phyloP scores from a whole-genome alignment of 768 basidiomycete species.

The Leucosporidium yakuticum region DNA sequence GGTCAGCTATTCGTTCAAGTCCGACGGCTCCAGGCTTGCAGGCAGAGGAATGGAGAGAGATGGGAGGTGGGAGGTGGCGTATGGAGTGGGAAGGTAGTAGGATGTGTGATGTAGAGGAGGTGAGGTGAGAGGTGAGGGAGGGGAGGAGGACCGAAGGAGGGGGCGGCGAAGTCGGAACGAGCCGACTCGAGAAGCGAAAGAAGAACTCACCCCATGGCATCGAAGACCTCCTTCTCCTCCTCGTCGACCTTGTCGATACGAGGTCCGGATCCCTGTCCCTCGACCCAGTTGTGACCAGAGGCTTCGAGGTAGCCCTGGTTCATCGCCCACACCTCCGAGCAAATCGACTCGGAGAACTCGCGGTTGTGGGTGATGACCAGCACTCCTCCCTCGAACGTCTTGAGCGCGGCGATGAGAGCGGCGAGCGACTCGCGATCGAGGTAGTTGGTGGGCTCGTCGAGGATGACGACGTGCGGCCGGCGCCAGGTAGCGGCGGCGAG shows the following conservation, averaged over 20 bases:
- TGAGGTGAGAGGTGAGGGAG: too few species aligned
- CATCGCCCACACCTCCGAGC: constrained; percentile 99
- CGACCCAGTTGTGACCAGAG: constrained; percentile 98
- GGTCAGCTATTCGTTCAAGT: constrained; percentile 70
- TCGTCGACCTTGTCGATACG: constrained; percentile 91
- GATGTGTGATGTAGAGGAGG: neutral
- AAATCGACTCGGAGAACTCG: constrained; percentile 98
- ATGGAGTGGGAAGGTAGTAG: too few species aligned
- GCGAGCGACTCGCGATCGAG: constrained; percentile 99
- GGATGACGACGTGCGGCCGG: constrained; percentile 91
- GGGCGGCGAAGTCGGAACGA: too few species aligned
- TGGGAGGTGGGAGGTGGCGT: too few species aligned
- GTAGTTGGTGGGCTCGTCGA: constrained; percentile 88
- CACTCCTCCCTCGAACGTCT: constrained; percentile 93
- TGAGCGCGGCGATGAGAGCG: constrained; percentile 95
- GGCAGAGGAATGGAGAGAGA: too few species aligned
- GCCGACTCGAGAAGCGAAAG: constrained; percentile 99
- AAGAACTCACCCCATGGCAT: constrained; percentile 60
- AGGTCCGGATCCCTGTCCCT: constrained; percentile 90
- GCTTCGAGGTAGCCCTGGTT: constrained; percentile 91
- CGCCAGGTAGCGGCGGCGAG: constrained; percentile 81
- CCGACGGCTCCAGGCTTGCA: constrained; percentile 52
- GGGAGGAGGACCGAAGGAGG: too few species aligned
- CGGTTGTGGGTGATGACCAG: constrained; percentile 80
- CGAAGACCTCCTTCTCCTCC: constrained; percentile 83